Conservation (phyloP, 495 filamentous ascomycete genomes). For the Podospora fimiseda region DNA sequence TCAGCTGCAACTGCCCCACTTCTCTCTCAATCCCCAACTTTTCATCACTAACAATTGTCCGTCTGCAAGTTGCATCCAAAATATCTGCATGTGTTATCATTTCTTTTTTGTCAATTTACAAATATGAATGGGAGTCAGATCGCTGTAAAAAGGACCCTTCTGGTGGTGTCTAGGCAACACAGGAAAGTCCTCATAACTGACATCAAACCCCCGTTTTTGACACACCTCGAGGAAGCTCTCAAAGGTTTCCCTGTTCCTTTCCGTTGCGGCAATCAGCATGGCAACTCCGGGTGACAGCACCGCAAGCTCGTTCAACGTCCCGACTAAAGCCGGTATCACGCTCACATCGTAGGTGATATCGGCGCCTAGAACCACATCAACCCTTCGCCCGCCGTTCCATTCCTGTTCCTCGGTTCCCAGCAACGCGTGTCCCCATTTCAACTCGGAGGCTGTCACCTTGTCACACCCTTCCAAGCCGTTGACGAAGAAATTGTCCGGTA, state of each 20-base stretch:
- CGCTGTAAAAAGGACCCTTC: slow-evolving; percentile 44
- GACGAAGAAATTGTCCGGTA: slow-evolving; percentile 60
- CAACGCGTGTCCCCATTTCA: slow-evolving; percentile 56
- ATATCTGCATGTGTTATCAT: background rate
- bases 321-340: slow-evolving; percentile 39
- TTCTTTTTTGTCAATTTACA: slow-evolving; percentile 25
- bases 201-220: slow-evolving; percentile 22
- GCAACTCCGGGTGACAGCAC: slow-evolving; percentile 27
- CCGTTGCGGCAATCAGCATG: slow-evolving; percentile 43
- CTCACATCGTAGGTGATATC: slow-evolving; percentile 47
- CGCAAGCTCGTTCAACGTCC: slow-evolving; percentile 39
- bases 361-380: slow-evolving; percentile 46
- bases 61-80: background rate
- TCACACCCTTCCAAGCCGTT: slow-evolving; percentile 51
- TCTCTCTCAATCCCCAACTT: background rate
- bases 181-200: slow-evolving; percentile 31
- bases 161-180: slow-evolving; percentile 31
- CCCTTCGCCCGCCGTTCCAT: slow-evolving; percentile 37
- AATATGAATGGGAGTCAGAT: slow-evolving; percentile 37
- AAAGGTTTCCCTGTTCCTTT: slow-evolving; percentile 43
- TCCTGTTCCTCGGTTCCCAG: slow-evolving; percentile 36
- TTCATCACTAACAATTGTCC: background rate
- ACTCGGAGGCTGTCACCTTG: slow-evolving; percentile 40
- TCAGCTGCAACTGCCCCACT: background rate
- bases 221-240: slow-evolving; percentile 36